A percentile compares a stretch with the other conserved stretches of the same genome.
Evolutionary conservation across 2,329 filamentous ascomycete genomes (phyloP).

Genomic region (Bipolaris bicolor): DNA sequence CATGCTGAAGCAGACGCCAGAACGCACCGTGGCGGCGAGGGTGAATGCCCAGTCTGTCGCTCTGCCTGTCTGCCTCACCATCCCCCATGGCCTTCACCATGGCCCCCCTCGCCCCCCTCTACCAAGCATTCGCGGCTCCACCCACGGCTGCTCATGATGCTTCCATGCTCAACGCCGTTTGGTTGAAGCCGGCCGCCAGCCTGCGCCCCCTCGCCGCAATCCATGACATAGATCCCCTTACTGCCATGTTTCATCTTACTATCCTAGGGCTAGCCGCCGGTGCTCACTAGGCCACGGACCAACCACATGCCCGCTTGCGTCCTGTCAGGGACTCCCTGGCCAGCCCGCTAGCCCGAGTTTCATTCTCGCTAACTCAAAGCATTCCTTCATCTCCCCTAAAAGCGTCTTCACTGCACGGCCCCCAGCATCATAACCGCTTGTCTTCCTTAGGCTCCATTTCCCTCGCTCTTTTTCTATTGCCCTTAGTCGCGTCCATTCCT

Average conservation of each 20-base stretch:
- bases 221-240: slow-evolving; percentile 28
- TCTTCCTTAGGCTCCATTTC: slow-evolving; percentile 15
- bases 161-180: neutral
- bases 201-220: slow-evolving; percentile 13
- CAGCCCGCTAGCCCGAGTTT: slow-evolving; percentile 39
- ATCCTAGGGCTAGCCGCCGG: slow-evolving; percentile 32
- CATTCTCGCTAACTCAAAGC: slow-evolving; percentile 44
- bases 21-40: neutral
- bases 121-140: slow-evolving; percentile 1
- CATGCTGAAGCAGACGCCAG: neutral
- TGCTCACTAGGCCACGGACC: slow-evolving; percentile 21
- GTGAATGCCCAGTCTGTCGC: too few relatives aligned
- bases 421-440: slow-evolving; percentile 37
- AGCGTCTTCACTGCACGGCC: slow-evolving; percentile 29
- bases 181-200: neutral
- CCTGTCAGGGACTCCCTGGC: slow-evolving; percentile 18
- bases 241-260: slow-evolving; percentile 42
- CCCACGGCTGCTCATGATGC: slow-evolving; percentile 3
- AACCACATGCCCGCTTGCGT: slow-evolving; percentile 23
- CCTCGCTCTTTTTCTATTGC: slow-evolving; percentile 32
- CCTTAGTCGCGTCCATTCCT: slow-evolving; percentile 33
- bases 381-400: slow-evolving; percentile 48
- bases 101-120: neutral
- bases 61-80: neutral
- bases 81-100: neutral